These are phyloP conservation scores for Lodderomyces parapsilosis DNA, from an alignment of 1,139 yeast genomes.

Conservation along the genomic window DNA sequence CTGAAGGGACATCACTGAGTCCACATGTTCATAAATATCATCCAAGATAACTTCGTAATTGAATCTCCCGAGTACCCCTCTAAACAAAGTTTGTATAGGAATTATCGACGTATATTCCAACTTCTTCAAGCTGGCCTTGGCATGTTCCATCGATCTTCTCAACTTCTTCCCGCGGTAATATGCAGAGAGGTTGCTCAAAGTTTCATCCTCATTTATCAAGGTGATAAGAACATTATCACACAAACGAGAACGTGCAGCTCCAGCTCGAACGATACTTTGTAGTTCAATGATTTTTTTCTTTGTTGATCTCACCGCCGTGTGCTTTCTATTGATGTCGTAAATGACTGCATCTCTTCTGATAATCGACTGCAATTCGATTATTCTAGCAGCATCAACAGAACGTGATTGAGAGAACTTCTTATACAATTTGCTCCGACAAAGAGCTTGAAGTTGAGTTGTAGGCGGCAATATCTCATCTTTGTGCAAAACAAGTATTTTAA, in stretches of 20 bases:
- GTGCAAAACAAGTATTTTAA: constrained; percentile 24
- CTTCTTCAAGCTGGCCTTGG: constrained; percentile 23
- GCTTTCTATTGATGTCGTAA: constrained; percentile 18
- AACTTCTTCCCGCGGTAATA: constrained; percentile 43
- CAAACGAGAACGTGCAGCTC: constrained; percentile 43
- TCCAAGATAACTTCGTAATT: constrained; percentile 48
- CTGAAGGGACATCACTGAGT: constrained; percentile 46
- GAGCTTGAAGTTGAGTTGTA: constrained; percentile 32
- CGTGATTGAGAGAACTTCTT: constrained; percentile 20
- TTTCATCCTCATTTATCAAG: constrained; percentile 38
- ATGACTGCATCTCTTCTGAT: constrained; percentile 32
- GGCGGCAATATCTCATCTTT: constrained; percentile 24
- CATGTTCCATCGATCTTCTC: constrained; percentile 25
- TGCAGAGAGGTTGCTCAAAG: constrained; percentile 42
- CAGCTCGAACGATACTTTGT: constrained; percentile 58
- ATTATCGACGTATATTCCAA: constrained; percentile 23
- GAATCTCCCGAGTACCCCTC: constrained; percentile 53
- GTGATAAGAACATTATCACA: constrained; percentile 45
- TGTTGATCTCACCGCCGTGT: constrained; percentile 17
- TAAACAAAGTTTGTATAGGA: constrained; percentile 36
- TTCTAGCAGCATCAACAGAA: constrained; percentile 16
- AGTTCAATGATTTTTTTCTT: constrained; percentile 28
- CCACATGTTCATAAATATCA: constrained; percentile 49
- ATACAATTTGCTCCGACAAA: constrained; percentile 29
- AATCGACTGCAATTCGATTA: constrained; percentile 33